phyloP scores from a whole-genome alignment of 768 basidiomycete genomes.

The Mycena floridula region DNA sequence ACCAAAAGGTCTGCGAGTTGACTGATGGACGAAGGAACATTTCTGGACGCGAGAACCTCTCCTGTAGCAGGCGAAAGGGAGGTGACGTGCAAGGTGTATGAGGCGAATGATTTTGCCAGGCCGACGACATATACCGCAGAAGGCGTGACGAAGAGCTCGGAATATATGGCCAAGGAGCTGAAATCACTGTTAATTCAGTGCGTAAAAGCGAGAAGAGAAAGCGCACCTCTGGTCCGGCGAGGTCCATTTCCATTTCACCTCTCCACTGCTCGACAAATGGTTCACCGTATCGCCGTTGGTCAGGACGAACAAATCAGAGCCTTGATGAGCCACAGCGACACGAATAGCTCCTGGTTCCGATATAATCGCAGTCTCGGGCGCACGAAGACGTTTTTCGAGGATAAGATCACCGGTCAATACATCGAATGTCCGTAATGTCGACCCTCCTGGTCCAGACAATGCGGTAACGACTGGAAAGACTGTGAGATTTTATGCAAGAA shows the following conservation, averaged over 20 bases:
- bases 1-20: too few relatives aligned
- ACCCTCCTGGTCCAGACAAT: constrained; percentile 71
- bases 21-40: constrained; percentile 50
- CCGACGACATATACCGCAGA: constrained; percentile 54
- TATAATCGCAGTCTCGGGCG: constrained; percentile 31
- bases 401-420: constrained; percentile 54
- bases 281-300: constrained; percentile 57
- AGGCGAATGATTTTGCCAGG: constrained; percentile 38
- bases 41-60: constrained; percentile 36
- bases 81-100: constrained; percentile 64
- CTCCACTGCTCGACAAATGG: constrained; percentile 48
- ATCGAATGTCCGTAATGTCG: constrained; percentile 66
- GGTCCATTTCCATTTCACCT: constrained; percentile 66
- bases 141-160: constrained; percentile 49
- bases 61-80: constrained; percentile 53
- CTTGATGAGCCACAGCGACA: constrained; percentile 37
- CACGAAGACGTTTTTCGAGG: constrained; percentile 59
- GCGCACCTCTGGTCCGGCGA: constrained; percentile 62
- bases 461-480: constrained; percentile 50
- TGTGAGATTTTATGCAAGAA: constrained; percentile 3
- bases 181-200: background rate
- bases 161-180: constrained; percentile 62
- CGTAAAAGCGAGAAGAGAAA: background rate
- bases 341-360: constrained; percentile 53
- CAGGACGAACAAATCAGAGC: constrained; percentile 41